Evolutionary conservation across 179 eudicot species (phyloP), one percentile per base, ranked within the genome.

Genomic region (Beta macrorhiza): DNA sequence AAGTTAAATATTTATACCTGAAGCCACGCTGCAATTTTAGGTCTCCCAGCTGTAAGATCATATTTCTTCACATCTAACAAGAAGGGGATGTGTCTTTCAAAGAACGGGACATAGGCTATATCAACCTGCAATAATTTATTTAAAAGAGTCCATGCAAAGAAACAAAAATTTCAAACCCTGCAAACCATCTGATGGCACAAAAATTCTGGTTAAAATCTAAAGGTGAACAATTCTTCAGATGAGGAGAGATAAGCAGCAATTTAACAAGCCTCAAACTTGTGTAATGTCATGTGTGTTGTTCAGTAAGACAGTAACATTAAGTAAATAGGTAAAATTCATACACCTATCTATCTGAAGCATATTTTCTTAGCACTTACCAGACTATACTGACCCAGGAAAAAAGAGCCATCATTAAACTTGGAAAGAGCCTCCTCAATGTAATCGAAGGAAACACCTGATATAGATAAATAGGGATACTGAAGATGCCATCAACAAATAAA

Each of bases 91-190:
- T 85, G 90, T 83, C 97, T 91, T 83, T 93, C 96, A 78, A 93
- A 78, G 73, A 92, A 89, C n/a, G 97, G 97, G 80, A 85, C 91
- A 86, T 92, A 93, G 76, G 96, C 97, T 76, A 93, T 90, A 80
- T 93, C 96, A 81, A 91, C 94, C 97, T 93, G 90, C 73, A 74
- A 5, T 44, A 17, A 55, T 42, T 25, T 4, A 65, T 65, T 29
- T 11, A 56, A 52, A 70, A 47, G 16, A 55, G 68, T 76, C 81
- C 76, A 72, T 6, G 13, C 63, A 37, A 25, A 15, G 5, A 3
- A 68, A 20, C 6, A 3, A 68, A 13, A 3, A 7, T 25, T 57
- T 20, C 51, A 19, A 20, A 47, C 67, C 58, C 25, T 37, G 51
- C 42, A 32, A 37, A 61, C 19, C 29, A 12, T n/a, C 37, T 10